A percentile compares a stretch with the other conserved stretches of the same genome.
phyloP scores from a whole-genome alignment of 139 green algal species.

The Chlamydomonas schloesseri region DNA sequence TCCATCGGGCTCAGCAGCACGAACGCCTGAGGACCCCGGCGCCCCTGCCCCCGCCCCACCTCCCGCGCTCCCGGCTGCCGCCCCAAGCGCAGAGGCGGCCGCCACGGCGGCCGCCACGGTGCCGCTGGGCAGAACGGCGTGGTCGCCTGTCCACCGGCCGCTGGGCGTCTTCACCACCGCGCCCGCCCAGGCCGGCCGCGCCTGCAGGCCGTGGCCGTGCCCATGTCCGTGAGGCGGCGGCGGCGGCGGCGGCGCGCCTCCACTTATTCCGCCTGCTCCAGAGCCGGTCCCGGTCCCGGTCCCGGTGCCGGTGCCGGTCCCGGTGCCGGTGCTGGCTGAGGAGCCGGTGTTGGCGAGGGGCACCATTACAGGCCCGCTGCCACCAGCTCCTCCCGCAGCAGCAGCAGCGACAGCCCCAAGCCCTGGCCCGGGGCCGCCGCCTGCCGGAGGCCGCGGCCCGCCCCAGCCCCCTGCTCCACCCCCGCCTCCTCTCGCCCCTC shows the following conservation, averaged over 20 bases:
- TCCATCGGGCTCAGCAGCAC: too few species aligned
- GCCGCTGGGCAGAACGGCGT: neutral
- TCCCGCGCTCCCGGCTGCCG: too few species aligned
- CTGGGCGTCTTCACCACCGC: neutral
- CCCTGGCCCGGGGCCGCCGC: neutral
- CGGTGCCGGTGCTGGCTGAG: too few species aligned
- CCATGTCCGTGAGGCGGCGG: neutral
- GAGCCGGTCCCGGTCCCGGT: too few species aligned
- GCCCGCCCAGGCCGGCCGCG: conserved; percentile 1
- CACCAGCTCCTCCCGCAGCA: too few species aligned
- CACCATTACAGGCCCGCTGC: neutral
- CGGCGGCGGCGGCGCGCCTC: neutral
- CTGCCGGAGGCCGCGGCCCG: neutral
- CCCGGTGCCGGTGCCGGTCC: too few species aligned
- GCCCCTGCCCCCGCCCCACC: too few species aligned
- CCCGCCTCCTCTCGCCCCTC: neutral
- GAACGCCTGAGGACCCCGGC: too few species aligned
- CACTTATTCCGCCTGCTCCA: too few species aligned
- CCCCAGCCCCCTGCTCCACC: neutral
- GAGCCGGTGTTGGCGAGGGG: neutral
- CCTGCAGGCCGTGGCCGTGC: too few species aligned
- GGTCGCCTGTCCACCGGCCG: neutral
- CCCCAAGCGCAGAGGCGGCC: too few species aligned
- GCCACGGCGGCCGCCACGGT: too few species aligned
- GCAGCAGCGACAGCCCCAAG: neutral